Evolutionary conservation across 2,329 filamentous ascomycete genomes (phyloP).

Genomic region (Teratosphaeriaceae sp.): DNA sequence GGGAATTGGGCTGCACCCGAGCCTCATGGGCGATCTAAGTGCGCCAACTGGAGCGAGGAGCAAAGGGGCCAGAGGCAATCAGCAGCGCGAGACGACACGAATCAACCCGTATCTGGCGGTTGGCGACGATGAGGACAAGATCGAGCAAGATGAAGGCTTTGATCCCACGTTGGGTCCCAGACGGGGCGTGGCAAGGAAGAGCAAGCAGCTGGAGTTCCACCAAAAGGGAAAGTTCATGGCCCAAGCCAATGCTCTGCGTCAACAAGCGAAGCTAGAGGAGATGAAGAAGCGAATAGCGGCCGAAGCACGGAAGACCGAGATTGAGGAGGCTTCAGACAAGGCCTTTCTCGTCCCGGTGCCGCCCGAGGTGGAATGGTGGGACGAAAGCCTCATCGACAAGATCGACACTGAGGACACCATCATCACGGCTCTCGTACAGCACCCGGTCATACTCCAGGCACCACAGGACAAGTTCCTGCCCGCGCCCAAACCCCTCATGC

Average conservation of each 20-base stretch:
- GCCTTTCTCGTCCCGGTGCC: constrained; percentile 78
- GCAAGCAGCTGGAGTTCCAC: constrained; percentile 80
- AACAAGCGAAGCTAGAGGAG: constrained; percentile 81
- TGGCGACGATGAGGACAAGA: constrained; percentile 48
- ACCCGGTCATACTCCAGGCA: constrained; percentile 83
- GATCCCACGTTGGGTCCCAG: constrained; percentile 59
- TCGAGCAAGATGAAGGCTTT: constrained; percentile 46
- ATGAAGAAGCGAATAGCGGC: constrained; percentile 93
- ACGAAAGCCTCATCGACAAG: constrained; percentile 75
- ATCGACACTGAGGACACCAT: constrained; percentile 74
- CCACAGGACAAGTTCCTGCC: constrained; percentile 81
- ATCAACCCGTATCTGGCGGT: constrained; percentile 35
- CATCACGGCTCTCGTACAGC: constrained; percentile 85
- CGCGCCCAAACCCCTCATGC: constrained; percentile 78
- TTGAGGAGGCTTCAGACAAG: constrained; percentile 91
- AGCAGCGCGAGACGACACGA: constrained; percentile 40
- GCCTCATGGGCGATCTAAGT: constrained; percentile 49
- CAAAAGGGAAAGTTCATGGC: constrained; percentile 96
- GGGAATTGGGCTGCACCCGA: constrained; percentile 71
- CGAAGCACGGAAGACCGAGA: constrained; percentile 79
- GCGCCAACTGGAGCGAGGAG: constrained; percentile 37
- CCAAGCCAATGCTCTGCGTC: constrained; percentile 80
- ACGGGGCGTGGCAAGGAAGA: constrained; percentile 56
- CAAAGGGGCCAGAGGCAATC: constrained; percentile 40
- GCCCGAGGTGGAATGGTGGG: constrained; percentile 95